Evolutionary conservation across 2,329 filamentous ascomycete species (phyloP).

Genomic region (Erysiphe neolycopersici): DNA sequence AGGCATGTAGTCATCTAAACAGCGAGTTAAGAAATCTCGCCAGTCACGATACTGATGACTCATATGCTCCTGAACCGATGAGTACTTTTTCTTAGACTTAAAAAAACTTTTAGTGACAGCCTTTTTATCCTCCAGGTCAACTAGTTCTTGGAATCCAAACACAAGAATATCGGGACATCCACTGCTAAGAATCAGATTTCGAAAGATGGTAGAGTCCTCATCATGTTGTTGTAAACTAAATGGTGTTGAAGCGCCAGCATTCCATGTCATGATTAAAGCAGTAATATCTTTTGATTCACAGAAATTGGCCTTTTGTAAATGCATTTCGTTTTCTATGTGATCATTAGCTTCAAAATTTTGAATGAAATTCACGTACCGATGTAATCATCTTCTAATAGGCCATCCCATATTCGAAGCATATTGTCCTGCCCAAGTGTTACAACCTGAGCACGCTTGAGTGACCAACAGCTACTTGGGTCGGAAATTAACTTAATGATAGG

Average conservation of each 20-base stretch:
- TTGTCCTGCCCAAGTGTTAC: slow-evolving; percentile 73
- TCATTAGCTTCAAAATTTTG: background rate
- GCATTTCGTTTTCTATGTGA: slow-evolving; percentile 49
- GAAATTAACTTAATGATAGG: slow-evolving; percentile 53
- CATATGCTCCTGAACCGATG: slow-evolving; percentile 66
- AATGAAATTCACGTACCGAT: slow-evolving; percentile 24
- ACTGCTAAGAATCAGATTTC: slow-evolving; percentile 48
- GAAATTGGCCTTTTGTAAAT: slow-evolving; percentile 53
- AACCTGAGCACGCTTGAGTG: slow-evolving; percentile 58
- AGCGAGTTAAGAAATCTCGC: slow-evolving; percentile 66
- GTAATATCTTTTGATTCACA: slow-evolving; percentile 65
- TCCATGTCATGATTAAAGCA: slow-evolving; percentile 76
- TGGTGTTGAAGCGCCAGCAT: slow-evolving; percentile 88
- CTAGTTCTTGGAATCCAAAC: slow-evolving; percentile 96
- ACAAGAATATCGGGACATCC: slow-evolving; percentile 69
- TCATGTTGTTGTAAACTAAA: slow-evolving; percentile 45
- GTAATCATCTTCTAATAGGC: slow-evolving; percentile 79
- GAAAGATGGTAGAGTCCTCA: slow-evolving; percentile 52
- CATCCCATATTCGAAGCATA: slow-evolving; percentile 68
- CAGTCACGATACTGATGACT: slow-evolving; percentile 93
- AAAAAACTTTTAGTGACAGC: slow-evolving; percentile 90
- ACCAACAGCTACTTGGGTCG: slow-evolving; percentile 65
- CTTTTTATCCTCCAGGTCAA: slow-evolving; percentile 91
- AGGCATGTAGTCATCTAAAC: slow-evolving; percentile 62
- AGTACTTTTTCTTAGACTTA: slow-evolving; percentile 65